phyloP scores from a whole-genome alignment of 1,284 basidiomycete genomes.

The Ceratobasidium sp. region DNA sequence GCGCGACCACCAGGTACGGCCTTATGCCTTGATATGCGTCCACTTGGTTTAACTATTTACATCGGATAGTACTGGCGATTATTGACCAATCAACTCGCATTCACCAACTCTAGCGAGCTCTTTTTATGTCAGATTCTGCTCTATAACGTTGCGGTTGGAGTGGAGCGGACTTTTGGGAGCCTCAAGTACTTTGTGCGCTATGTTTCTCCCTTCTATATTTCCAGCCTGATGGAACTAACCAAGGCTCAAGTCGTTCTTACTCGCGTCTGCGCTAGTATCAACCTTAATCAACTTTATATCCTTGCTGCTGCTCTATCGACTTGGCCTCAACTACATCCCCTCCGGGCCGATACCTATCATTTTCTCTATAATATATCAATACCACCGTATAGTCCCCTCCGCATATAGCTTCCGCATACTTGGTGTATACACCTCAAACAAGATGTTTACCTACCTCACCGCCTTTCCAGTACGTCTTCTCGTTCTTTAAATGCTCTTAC shows the following conservation, averaged over 20 bases:
- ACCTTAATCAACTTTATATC: conserved; percentile 75
- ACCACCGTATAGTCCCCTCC: conserved; percentile 79
- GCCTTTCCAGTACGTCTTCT: conserved; percentile 70
- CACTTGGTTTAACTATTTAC: conserved; percentile 17
- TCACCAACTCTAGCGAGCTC: conserved; percentile 87
- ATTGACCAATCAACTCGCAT: conserved; percentile 79
- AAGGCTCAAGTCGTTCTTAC: conserved; percentile 74
- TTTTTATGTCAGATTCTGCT: conserved; percentile 82
- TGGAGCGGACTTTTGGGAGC: conserved; percentile 90
- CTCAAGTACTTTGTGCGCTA: conserved; percentile 87
- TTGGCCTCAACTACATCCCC: conserved; percentile 79
- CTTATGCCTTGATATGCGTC: background rate
- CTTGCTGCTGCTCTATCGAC: conserved; percentile 71
- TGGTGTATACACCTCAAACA: conserved; percentile 80
- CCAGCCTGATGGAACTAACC: conserved; percentile 6
- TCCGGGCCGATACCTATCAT: conserved; percentile 74
- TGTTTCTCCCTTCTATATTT: background rate
- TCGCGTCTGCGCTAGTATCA: conserved; percentile 74
- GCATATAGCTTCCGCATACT: conserved; percentile 82
- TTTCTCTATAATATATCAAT: conserved; percentile 85
- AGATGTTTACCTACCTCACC: conserved; percentile 76
- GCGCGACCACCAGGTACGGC: conserved; percentile 74
- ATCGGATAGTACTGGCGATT: conserved; percentile 85
- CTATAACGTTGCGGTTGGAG: conserved; percentile 77
- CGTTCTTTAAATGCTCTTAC: background rate